Evolutionary conservation across 495 filamentous ascomycete species (phyloP), one percentile per base, ranked within the genome.

Genomic region (Neurospora tetrasperma): DNA sequence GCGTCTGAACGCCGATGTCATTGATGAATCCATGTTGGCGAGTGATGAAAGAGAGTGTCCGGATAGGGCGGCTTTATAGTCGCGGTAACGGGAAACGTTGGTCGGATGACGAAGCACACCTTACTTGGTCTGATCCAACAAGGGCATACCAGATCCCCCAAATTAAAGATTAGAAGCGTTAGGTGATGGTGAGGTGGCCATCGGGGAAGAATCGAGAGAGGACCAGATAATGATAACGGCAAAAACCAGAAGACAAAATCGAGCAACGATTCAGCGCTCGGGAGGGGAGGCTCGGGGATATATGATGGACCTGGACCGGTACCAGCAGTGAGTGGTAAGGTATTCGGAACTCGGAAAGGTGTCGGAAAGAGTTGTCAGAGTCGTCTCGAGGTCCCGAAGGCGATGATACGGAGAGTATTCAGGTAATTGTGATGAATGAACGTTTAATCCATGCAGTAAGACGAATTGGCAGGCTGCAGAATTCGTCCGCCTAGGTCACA

Each of bases 141-240:
- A 16, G 54, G 54, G 27, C 54, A 83, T 83, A 73, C 81, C 84
- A 82, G 82, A 85, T 79, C 76, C 83, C 83, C 77, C 81, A 35
- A 62, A 62, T 76, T 78, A 79, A 75, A 69, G 75, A 79, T 75
- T 78, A 79, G 39, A 79, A 78, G 68, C 73, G 74, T 74, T 73
- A 72, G 75, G 70, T 46, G 72, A 59, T 77, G 66, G 42, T 76
- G 77, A 41, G 73, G 74, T 71, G 72, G 78, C 81, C 78, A 79
- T 79, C 27, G 54, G 54, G 35, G 54, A 62, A 9, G 54, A 62
- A 31, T 35, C 54, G 54, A 62, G 54, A 12, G 77, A 76, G 71
- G 74, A 74, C 71, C 74, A 69, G 79, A 70, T 70, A 71, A 42
- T 23, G 54, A 48, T 59, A 68, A 73, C 72, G 46, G 68, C 31